A percentile compares a stretch with the other conserved stretches of the same genome.
phyloP scores from a whole-genome alignment of 1,284 basidiomycete genomes.

The Ceratobasidium sp. region DNA sequence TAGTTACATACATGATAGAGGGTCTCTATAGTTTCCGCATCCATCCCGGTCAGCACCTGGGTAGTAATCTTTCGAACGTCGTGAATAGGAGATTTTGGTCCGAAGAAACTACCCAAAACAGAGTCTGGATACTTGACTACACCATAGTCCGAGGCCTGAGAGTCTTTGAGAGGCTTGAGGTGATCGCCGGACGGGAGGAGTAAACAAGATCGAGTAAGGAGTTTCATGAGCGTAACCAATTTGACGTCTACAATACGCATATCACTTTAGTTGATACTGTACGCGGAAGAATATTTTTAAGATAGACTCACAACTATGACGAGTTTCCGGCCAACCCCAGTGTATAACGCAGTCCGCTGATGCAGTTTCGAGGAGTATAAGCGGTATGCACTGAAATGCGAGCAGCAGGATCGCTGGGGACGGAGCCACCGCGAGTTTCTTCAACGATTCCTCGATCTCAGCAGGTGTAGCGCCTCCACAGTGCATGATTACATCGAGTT shows the following conservation, averaged over 20 bases:
- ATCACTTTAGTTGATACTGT: neutral
- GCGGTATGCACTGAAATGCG: neutral
- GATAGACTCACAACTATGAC: neutral
- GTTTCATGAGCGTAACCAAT: neutral
- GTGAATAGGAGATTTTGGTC: slow-evolving; percentile 4
- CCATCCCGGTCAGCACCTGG: neutral
- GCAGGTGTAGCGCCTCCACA: neutral
- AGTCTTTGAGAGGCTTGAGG: neutral
- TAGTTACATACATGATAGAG: neutral
- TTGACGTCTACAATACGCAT: neutral
- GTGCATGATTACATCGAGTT: neutral
- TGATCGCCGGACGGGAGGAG: slow-evolving; percentile 5
- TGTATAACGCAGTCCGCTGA: slow-evolving; percentile 17
- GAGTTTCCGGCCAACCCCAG: slow-evolving; percentile 13
- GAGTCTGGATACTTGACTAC: neutral
- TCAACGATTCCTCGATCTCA: neutral
- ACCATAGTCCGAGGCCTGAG: neutral
- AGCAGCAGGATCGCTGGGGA: slow-evolving; percentile 1
- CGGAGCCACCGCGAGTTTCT: neutral
- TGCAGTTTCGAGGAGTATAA: neutral
- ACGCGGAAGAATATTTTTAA: neutral
- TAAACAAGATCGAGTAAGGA: neutral
- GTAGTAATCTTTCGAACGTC: neutral
- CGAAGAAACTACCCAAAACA: neutral
- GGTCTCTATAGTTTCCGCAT: neutral